These are phyloP conservation scores for Helenozyma rhizophorensis DNA, from an alignment of 805 yeast genomes.

Conservation along the genomic window DNA sequence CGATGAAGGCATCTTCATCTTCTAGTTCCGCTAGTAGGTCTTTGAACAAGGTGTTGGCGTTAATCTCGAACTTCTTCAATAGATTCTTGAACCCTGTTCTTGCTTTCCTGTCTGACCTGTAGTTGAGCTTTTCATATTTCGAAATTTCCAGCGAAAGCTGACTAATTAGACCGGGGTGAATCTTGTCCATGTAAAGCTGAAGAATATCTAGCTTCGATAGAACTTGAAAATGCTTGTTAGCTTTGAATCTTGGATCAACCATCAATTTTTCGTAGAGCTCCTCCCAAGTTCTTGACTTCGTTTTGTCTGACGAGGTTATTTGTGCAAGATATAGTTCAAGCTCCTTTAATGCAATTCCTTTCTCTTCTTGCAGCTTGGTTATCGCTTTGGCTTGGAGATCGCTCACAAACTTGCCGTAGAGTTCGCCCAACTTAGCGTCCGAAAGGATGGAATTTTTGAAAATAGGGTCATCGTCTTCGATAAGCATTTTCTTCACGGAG, in stretches of 20 bases:
- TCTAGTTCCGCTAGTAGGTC: constrained; percentile 49
- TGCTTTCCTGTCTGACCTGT: constrained; percentile 58
- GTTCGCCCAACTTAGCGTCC: constrained; percentile 51
- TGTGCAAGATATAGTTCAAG: constrained; percentile 47
- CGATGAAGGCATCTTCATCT: constrained; percentile 53
- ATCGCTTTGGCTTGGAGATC: constrained; percentile 23
- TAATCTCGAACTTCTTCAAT: constrained; percentile 36
- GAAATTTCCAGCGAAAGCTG: constrained; percentile 19
- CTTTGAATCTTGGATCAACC: constrained; percentile 49
- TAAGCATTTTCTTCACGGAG: constrained; percentile 43
- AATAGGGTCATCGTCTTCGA: constrained; percentile 62
- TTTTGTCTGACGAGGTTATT: constrained; percentile 25
- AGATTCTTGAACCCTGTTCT: constrained; percentile 54
- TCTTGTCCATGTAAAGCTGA: constrained; percentile 40
- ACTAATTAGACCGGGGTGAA: constrained; percentile 25
- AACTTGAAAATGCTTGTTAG: constrained; percentile 50
- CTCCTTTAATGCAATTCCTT: constrained; percentile 48
- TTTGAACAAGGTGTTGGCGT: constrained; percentile 55
- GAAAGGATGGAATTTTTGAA: constrained; percentile 57
- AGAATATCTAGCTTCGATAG: constrained; percentile 60
- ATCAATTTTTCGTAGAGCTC: constrained; percentile 30
- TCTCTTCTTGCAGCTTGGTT: constrained; percentile 20
- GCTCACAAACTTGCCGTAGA: constrained; percentile 49
- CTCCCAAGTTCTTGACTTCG: constrained; percentile 34
- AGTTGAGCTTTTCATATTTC: constrained; percentile 34